Evolutionary conservation across 31 red algal genomes (phyloP), one percentile per base, ranked within the genome.

Genomic region (Pterothamnion heteromorphum): DNA sequence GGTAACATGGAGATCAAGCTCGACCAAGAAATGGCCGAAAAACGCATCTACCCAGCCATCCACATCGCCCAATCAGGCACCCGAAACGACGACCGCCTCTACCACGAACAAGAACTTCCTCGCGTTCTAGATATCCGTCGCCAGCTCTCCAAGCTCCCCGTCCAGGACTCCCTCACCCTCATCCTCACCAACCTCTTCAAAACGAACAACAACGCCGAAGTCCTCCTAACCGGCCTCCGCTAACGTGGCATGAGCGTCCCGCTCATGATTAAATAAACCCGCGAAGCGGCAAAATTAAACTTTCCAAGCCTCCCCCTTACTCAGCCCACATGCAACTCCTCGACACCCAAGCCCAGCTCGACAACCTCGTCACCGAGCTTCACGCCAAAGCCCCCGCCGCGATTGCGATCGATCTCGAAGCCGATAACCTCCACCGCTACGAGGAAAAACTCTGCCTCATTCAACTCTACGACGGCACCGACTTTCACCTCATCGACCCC

Each of bases 1-100:
- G 80, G 80, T 83, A 83, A 83, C 80, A 83, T 83, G 80, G 80
- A 83, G 28, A 22, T 83, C 9, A 22, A 24, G 22, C 28, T 83
- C 18, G 21, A 22, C 30, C 5, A 26, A 22, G 22, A 32, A 9
- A 14, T 83, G 18, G 80, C 21, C 18, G 80, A 83, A 83, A 22
- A 26, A 14, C 5, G 80, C 9, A 83, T 83, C 30, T 83, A 23
- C 80, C 80, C 80, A 83, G 80, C 80, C 9, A 83, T 83, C 30
- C 22, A 83, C 30, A 83, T 83, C 30, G 9, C 80, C 22, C 21
- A 83, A 32, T 20, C 14, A 9, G 28, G 80, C 9, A 83, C 80
- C 30, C 5, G 80, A 14, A 22, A 32, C 30, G 80, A 83, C n/a
- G 51, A 64, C n/a, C 51, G 51, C 9, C n/a, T 64, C 14, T 64